Base-by-base conservation (phyloP, 352 stramenopile species). In the Phytopythium oedochilum region DNA sequence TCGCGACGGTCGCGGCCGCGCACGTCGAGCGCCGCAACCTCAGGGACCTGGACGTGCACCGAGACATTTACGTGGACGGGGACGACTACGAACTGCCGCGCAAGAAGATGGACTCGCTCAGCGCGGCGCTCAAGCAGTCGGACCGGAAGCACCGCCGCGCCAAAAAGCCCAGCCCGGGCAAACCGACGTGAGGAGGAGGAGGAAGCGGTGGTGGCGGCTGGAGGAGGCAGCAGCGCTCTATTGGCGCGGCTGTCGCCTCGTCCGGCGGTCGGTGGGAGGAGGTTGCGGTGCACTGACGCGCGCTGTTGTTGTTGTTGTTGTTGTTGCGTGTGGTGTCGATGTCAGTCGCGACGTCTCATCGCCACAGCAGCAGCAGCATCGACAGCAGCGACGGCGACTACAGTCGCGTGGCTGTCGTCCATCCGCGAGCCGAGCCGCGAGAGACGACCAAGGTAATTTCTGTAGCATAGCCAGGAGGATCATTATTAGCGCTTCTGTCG, bases 51-150 rank as follows among this genome's bases (percentile, higher is more conserved):
- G 59, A 65, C 39, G 60, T 70, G 44, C 58, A 60, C 45, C 62
- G 70, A 36, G 71, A 68, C 22, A 66, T 78, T 11, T 76, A 70
- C 44, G 58, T 78, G 12, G 70, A 77, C 47, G 61, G 64, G 0
- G 64, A 62, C 20, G 56, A 64, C 20, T 61, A 62, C 38, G 53
- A 47, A 1, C 49, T 82, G 44, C 67, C 66, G 3, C 66, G 64
- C 52, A 75, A 79, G 53, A 73, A 80, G 60, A 60, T 73, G 43
- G 61, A 66, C 57, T 64, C 65, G 49, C 53, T 78, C 18, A 68
- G 65, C 31, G 62, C 68, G 22, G 56, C 71, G 31, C 64, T 71
- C 34, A 78, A 78, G 63, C 58, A 78, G 31, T 70, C 63, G 26
- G 71, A 82, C 50, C 66, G 70, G 35, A 82, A 82, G 46, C 62